Conservation (phyloP, 1,284 basidiomycete species). For the Apiotrichum mycotoxinovorans region DNA sequence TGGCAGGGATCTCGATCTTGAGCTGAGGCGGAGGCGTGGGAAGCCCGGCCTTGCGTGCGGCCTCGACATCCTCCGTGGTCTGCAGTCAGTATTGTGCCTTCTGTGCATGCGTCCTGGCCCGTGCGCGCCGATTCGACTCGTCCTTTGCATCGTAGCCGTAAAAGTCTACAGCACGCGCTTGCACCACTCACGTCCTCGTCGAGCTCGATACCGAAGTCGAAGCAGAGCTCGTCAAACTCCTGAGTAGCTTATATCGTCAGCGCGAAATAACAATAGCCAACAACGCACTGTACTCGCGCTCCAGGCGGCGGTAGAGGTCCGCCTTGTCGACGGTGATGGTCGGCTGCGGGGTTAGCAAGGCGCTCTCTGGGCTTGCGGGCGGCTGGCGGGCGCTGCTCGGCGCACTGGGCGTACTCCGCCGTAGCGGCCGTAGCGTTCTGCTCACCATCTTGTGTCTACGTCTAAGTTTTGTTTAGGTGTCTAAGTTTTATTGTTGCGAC, state of each 20-base stretch:
- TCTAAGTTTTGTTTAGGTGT: not conserved
- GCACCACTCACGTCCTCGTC: conserved; percentile 84
- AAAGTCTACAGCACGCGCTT: too few species aligned
- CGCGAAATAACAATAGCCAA: not conserved
- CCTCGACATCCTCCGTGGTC: conserved; percentile 86
- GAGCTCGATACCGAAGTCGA: conserved; percentile 95
- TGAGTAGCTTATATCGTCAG: conserved; percentile 65
- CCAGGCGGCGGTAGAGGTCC: conserved; percentile 85
- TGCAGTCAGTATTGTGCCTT: conserved; percentile 48
- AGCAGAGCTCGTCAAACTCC: conserved; percentile 92
- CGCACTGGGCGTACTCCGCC: not conserved
- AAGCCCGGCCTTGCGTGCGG: conserved; percentile 74
- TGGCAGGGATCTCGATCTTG: conserved; percentile 98
- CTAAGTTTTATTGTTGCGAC: not conserved
- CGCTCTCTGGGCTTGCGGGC: too few species aligned
- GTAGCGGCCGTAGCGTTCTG: too few species aligned
- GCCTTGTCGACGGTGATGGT: conserved; percentile 94
- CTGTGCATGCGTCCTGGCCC: not conserved
- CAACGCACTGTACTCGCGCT: conserved; percentile 70
- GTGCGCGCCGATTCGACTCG: too few species aligned
- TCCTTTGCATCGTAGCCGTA: too few species aligned
- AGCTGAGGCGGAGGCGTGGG: conserved; percentile 83
- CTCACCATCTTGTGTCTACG: not conserved
- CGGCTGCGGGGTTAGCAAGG: conserved; percentile 56
- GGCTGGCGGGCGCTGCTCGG: too few species aligned